Conservation (phyloP, 768 basidiomycete species). For the Mycena leptocephala region DNA sequence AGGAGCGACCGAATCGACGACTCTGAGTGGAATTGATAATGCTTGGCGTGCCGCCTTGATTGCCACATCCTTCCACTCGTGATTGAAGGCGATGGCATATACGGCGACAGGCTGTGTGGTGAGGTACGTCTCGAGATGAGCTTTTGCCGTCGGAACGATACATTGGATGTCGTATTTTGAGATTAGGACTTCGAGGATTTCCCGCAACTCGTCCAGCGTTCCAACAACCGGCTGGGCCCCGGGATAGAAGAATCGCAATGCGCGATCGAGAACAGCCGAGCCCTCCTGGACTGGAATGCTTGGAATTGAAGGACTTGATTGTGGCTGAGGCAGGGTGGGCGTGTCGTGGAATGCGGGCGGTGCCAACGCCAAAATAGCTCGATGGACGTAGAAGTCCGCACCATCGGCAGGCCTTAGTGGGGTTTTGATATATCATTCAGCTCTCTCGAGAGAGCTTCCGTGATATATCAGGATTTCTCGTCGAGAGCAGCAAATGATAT, state of each 20-base stretch:
- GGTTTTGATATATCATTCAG: no score
- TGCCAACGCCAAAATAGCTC: not conserved
- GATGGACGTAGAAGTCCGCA: not conserved
- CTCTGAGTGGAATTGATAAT: not conserved
- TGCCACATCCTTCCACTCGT: constrained; percentile 5
- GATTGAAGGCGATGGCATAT: not conserved
- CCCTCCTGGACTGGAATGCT: not conserved
- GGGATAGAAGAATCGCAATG: constrained; percentile 21
- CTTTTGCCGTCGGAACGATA: not conserved
- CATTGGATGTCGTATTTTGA: not conserved
- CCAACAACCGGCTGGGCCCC: not conserved
- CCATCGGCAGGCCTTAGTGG: no score
- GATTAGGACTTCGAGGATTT: not conserved
- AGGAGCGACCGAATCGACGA: not conserved
- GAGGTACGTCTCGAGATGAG: not conserved
- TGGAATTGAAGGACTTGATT: not conserved
- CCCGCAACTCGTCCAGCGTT: not conserved
- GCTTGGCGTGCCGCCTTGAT: not conserved
- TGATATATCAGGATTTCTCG: no score
- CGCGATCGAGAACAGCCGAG: not conserved
- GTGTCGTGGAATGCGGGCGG: not conserved
- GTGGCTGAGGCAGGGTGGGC: not conserved
- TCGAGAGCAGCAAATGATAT: no score
- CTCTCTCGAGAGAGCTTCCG: no score
- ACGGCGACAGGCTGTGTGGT: not conserved